Evolutionary conservation across 228 moss, liverwort and hornwort genomes (phyloP).

Genomic region (Sphagnum fallax): DNA sequence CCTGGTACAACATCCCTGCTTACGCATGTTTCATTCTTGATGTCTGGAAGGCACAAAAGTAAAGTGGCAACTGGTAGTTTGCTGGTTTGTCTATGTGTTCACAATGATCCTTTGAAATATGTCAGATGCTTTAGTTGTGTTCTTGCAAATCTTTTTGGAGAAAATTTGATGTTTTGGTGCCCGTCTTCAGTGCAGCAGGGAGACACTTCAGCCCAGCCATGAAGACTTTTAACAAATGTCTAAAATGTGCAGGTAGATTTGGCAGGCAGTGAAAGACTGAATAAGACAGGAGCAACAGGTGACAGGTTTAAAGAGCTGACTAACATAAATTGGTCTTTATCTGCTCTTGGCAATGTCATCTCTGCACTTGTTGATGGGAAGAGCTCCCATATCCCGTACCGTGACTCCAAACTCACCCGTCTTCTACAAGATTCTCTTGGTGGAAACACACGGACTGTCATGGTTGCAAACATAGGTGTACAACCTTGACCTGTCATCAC

Average conservation of each 20-base stretch:
- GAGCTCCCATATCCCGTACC: slow-evolving; percentile 83
- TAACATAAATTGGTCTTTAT: slow-evolving; percentile 96
- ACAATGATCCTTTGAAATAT: too few species aligned
- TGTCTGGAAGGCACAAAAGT: too few species aligned
- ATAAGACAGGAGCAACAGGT: slow-evolving; percentile 95
- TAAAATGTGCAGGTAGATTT: slow-evolving; percentile 70
- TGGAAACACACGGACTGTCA: slow-evolving; percentile 92
- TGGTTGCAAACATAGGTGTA: slow-evolving; percentile 88
- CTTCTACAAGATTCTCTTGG: slow-evolving; percentile 92
- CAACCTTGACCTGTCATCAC: neutral
- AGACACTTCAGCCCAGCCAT: neutral
- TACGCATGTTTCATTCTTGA: neutral
- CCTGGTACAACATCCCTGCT: slow-evolving; percentile 40
- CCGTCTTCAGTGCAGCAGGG: neutral
- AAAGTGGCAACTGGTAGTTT: too few species aligned
- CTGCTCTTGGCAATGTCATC: slow-evolving; percentile 93
- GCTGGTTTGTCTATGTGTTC: too few species aligned
- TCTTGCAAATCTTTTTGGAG: too few species aligned
- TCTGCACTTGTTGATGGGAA: slow-evolving; percentile 94
- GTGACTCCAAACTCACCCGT: slow-evolving; percentile 94
- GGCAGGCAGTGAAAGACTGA: slow-evolving; percentile 95
- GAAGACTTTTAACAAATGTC: neutral
- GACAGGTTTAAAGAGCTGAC: slow-evolving; percentile 91
- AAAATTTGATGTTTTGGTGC: too few species aligned
- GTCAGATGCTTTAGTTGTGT: too few species aligned